Conservation (phyloP, 75 land plant genomes). For the Picea sitchensis region DNA sequence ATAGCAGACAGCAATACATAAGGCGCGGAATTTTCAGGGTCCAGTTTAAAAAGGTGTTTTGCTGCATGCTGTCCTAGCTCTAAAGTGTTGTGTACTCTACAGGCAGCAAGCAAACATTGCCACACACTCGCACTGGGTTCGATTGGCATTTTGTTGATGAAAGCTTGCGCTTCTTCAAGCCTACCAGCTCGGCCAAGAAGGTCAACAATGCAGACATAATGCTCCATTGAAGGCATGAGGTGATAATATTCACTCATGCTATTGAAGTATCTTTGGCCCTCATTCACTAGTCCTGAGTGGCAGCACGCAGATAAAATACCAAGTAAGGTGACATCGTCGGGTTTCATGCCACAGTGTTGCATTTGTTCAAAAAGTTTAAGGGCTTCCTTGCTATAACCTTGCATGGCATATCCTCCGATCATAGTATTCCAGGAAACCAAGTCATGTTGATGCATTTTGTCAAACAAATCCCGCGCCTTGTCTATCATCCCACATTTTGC, state of each 20-base stretch:
- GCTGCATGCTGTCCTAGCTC: neutral
- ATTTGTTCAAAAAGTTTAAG: slow-evolving; percentile 20
- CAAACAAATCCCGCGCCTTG: slow-evolving; percentile 6
- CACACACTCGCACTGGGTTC: slow-evolving; percentile 3
- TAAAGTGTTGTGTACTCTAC: neutral
- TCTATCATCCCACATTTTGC: slow-evolving; percentile 10
- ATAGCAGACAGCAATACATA: neutral
- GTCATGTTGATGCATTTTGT: neutral
- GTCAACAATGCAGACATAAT: slow-evolving; percentile 16
- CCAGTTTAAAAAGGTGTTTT: neutral
- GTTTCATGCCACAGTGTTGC: slow-evolving; percentile 18
- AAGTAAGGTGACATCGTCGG: slow-evolving; percentile 21
- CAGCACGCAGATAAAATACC: neutral
- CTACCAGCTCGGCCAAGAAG: slow-evolving; percentile 17
- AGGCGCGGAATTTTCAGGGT: neutral
- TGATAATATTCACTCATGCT: neutral
- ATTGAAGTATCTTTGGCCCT: neutral
- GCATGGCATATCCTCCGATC: slow-evolving; percentile 24
- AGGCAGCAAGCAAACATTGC: slow-evolving; percentile 10
- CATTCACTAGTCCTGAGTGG: neutral
- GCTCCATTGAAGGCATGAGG: slow-evolving; percentile 7
- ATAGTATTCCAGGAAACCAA: slow-evolving; percentile 19
- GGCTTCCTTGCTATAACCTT: slow-evolving; percentile 17
- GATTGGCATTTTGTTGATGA: slow-evolving; percentile 1
- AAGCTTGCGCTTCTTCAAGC: slow-evolving; percentile 4